A percentile compares a stretch with the other conserved stretches of the same genome.
Conservation (phyloP, 768 basidiomycete genomes). For the Pluteus cervinus region DNA sequence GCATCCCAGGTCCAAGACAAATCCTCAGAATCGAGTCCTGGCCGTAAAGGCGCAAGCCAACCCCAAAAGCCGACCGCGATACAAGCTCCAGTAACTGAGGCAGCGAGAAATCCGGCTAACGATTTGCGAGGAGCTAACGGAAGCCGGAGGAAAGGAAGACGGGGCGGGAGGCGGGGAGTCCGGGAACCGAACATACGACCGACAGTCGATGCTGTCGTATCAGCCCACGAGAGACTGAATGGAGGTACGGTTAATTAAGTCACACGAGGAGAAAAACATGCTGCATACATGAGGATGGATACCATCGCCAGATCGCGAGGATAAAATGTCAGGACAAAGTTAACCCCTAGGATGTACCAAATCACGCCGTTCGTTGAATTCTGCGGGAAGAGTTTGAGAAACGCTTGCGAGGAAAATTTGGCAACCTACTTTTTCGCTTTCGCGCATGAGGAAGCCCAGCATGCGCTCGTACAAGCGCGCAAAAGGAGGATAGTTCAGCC, state of each 20-base stretch:
- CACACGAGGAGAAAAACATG: conserved; percentile 4
- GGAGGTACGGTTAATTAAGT: conserved; percentile 3
- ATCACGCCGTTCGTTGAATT: conserved; percentile 80
- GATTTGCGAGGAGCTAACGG: conserved; percentile 81
- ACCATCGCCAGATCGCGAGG: conserved; percentile 89
- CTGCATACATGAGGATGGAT: conserved; percentile 82
- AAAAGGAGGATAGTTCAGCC: conserved; percentile 60
- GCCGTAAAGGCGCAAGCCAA: conserved; percentile 43
- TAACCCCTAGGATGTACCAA: conserved; percentile 86
- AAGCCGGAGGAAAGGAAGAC: conserved; percentile 40
- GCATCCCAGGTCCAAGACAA: conserved; percentile 53
- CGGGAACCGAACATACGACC: conserved; percentile 78
- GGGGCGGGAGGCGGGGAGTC: conserved; percentile 47
- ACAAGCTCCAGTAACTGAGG: conserved; percentile 60
- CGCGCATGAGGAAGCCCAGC: conserved; percentile 85
- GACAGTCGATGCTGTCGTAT: conserved; percentile 89
- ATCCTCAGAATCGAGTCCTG: conserved; percentile 20
- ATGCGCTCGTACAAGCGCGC: conserved; percentile 63
- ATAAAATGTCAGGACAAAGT: conserved; percentile 66
- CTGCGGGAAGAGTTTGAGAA: conserved; percentile 23
- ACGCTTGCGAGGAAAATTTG: neutral
- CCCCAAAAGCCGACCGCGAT: conserved; percentile 73
- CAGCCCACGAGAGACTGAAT: conserved; percentile 87
- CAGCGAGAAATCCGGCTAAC: conserved; percentile 78
- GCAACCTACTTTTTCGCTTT: conserved; percentile 65